Base-by-base conservation (phyloP, 192 early-diverging fungal species). In the Coemansia sp. region DNA sequence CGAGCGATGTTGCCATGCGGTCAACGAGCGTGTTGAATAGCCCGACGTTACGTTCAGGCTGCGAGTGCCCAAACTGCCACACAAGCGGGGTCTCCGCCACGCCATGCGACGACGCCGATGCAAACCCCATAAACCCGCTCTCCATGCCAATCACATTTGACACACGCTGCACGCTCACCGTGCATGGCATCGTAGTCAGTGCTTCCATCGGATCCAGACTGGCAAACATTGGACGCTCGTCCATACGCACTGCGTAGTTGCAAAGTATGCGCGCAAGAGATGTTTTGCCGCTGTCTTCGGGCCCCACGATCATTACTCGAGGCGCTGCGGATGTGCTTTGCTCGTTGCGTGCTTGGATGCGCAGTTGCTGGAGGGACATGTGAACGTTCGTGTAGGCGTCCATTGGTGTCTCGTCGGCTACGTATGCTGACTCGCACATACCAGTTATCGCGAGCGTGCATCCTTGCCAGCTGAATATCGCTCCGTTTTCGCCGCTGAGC, bases 361-460 rank as follows among this genome's bases (percentile, higher is more conserved):
- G 85, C 19, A 86, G 65, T 65, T 93, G 90, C 65, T 96, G 92
- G 15, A 98, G 74, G 0, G 93, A 93, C 48, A 92, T 69, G 66
- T 99, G 97, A 2, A 90, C 83, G 65, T 96, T 97, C 41, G 96
- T 79, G 68, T 92, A 94, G 39, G 85, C 85, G 25, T 82, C 76
- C 97, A 99, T 98, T 11, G 95, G 94, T 3, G 97, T 98, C 70
- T 99, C 97, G n/a, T 86, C 92, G 0, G 93, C 95, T 2, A 91
- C 86, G 62, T 96, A 97, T 57, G 91, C 91, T 2, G 91, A 90
- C 22, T 86, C 83, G 66, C 86, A 90, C 17, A 77, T 68, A 57
- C 94, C 93, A 29, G 67, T 29, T 1, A 82, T 62, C 43, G 82
- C 76, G 0, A 97, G 70, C 14, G 68, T 83, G 76, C 95, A 97